phyloP scores from a whole-genome alignment of 2,329 filamentous ascomycete genomes.

The Talaromyces atroroseus region DNA sequence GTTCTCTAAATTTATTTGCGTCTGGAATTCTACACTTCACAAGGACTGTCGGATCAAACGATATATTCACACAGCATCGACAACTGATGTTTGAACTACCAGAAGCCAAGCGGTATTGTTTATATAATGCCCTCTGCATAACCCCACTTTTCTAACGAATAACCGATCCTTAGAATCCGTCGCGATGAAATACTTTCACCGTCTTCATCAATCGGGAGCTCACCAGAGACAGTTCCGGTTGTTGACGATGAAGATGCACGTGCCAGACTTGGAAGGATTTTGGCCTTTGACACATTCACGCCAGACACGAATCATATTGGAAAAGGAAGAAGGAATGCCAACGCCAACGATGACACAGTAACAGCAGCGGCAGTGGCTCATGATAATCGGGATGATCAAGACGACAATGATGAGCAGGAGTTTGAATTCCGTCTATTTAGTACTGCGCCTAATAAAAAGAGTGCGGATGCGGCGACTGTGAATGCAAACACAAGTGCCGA shows the following conservation, averaged over 20 bases:
- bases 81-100: slow-evolving; percentile 32
- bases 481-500: neutral
- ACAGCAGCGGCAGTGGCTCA: slow-evolving; percentile 4
- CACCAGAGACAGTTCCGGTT: slow-evolving; percentile 23
- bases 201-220: slow-evolving; percentile 25
- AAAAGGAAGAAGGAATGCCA: neutral
- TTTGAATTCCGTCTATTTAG: slow-evolving; percentile 42
- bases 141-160: neutral
- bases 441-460: slow-evolving; percentile 18
- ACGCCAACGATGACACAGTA: neutral
- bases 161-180: slow-evolving; percentile 25
- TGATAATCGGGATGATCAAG: neutral
- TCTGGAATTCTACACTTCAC: neutral
- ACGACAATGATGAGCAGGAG: slow-evolving; percentile 37
- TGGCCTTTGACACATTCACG: slow-evolving; percentile 28
- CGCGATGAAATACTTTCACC: slow-evolving; percentile 32
- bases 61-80: neutral
- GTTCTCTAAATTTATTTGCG: neutral
- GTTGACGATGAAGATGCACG: slow-evolving; percentile 21
- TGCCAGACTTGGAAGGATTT: slow-evolving; percentile 28
- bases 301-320: neutral
- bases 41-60: neutral
- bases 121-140: too few species aligned
- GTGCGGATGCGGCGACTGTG: neutral
- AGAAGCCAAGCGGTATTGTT: slow-evolving; percentile 30